These are phyloP conservation scores for Monoraphidium neglectum DNA, from an alignment of 139 green algal genomes.

Conservation along the genomic window DNA sequence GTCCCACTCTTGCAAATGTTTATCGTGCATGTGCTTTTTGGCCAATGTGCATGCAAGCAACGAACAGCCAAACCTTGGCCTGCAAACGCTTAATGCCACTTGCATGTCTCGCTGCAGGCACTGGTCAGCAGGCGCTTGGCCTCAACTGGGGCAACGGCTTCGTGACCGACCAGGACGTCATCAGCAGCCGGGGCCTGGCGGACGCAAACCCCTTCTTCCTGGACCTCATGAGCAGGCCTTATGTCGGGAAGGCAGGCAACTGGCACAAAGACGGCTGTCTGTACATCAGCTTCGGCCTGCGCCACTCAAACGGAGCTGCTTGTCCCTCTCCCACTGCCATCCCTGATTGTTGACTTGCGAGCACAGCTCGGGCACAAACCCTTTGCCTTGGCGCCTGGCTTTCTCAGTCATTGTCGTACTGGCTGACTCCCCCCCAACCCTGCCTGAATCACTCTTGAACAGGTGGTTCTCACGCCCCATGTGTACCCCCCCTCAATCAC, in stretches of 20 bases:
- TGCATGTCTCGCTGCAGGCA: slow-evolving; percentile 8
- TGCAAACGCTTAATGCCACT: not conserved
- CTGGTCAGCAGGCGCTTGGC: slow-evolving; percentile 27
- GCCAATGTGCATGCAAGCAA: not conserved
- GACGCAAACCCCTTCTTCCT: slow-evolving; percentile 33
- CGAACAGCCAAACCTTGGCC: not conserved
- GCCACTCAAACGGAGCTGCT: no score
- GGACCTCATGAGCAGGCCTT: slow-evolving; percentile 19
- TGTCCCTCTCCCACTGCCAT: no score
- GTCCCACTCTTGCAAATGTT: not conserved
- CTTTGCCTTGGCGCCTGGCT: no score
- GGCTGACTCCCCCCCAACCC: no score
- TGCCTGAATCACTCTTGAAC: no score
- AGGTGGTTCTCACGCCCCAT: slow-evolving; percentile 26
- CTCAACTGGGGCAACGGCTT: slow-evolving; percentile 39
- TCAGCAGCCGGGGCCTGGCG: slow-evolving; percentile 17
- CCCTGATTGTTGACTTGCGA: no score
- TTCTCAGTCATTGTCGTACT: no score
- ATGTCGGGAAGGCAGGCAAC: no score
- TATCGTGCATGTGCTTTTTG: not conserved
- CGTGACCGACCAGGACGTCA: slow-evolving; percentile 19
- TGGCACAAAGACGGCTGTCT: no score
- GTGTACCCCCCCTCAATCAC: slow-evolving; percentile 35
- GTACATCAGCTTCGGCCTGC: no score
- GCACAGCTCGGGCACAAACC: no score